Percentiles rank a stretch among this genome's conserved stretches.
These are phyloP conservation scores for Aspergillus quadrilineatus DNA, from an alignment of 2,329 filamentous ascomycete genomes.

Conservation along the genomic window DNA sequence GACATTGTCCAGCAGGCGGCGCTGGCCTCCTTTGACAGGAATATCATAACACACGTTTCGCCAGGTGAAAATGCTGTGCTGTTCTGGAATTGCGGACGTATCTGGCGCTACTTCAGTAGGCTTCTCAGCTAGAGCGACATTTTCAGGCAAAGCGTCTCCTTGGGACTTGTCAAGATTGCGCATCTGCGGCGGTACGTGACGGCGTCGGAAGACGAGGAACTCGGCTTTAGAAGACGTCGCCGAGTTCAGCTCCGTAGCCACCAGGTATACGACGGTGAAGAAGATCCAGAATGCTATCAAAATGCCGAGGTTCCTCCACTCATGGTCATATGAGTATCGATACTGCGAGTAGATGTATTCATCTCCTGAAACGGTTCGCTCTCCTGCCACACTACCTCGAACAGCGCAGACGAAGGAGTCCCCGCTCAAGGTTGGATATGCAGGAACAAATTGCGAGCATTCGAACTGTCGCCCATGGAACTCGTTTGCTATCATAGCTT, in stretches of 20 bases:
- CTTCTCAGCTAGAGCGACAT: conserved; percentile 17
- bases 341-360: conserved; percentile 59
- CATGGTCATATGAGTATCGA: conserved; percentile 56
- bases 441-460: conserved; percentile 53
- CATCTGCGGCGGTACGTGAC: conserved; percentile 48
- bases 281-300: conserved; percentile 62
- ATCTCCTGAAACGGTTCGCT: conserved; percentile 59
- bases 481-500: conserved; percentile 57
- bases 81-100: conserved; percentile 30
- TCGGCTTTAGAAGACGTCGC: conserved; percentile 64
- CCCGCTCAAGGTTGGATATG: conserved; percentile 46
- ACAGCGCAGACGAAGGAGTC: conserved; percentile 55
- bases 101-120: conserved; percentile 16
- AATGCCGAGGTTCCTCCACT: conserved; percentile 70
- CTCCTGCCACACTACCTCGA: conserved; percentile 56
- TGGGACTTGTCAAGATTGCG: conserved; percentile 26
- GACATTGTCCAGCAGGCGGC: conserved; percentile 56
- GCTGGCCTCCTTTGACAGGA: conserved; percentile 50
- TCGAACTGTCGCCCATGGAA: conserved; percentile 59
- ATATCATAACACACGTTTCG: conserved; percentile 57
- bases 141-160: conserved; percentile 19
- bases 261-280: conserved; percentile 64
- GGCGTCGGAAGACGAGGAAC: conserved; percentile 65
- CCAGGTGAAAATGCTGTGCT: conserved; percentile 51
- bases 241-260: conserved; percentile 65